Conservation (phyloP, 495 filamentous ascomycete species). For the Talaromyces ruber region DNA sequence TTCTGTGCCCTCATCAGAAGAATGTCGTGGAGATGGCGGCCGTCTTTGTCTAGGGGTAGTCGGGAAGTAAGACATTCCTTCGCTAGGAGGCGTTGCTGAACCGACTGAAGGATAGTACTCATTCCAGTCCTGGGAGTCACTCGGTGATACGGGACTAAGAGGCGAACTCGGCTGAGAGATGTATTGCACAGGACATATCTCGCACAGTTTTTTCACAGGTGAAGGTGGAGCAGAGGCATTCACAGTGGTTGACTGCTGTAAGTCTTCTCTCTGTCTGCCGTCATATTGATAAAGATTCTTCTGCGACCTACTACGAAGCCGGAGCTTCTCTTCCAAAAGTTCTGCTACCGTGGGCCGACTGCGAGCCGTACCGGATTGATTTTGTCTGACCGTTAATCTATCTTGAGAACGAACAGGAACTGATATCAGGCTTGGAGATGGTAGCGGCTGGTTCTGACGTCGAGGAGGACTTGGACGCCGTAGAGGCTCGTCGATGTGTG, state of each 20-base stretch:
- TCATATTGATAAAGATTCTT: background rate
- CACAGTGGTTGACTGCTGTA: background rate
- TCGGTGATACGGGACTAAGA: background rate
- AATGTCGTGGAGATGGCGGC: background rate
- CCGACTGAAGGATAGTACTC: background rate
- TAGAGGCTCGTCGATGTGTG: background rate
- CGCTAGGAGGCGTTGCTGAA: background rate
- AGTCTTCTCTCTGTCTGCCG: background rate
- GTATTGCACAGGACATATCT: background rate
- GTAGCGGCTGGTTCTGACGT: background rate
- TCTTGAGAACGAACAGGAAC: background rate
- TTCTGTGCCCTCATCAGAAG: background rate
- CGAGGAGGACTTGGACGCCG: background rate
- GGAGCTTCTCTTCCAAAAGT: slow-evolving; percentile 22
- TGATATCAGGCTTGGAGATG: background rate
- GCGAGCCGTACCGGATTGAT: background rate
- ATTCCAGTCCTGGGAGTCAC: background rate
- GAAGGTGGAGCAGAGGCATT: background rate
- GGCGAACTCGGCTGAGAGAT: background rate
- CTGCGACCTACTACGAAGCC: slow-evolving; percentile 5
- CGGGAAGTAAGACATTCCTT: background rate
- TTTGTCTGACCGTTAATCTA: background rate
- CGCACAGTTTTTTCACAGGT: background rate
- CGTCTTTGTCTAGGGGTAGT: background rate
- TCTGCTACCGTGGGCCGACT: slow-evolving; percentile 22